These are phyloP conservation scores for Candida sojae DNA, from an alignment of 1,139 yeast genomes.

Conservation along the genomic window DNA sequence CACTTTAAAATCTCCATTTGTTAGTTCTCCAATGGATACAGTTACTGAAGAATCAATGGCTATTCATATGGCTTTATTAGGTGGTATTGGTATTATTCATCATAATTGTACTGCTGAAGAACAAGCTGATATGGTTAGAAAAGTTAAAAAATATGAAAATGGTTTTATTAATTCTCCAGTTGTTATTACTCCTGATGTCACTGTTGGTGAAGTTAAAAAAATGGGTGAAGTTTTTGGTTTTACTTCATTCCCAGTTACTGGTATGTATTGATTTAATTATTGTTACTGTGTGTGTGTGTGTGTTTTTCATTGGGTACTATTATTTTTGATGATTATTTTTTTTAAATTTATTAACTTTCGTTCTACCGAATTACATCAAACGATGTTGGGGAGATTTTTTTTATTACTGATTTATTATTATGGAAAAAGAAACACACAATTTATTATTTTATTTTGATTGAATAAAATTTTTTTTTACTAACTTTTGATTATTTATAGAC, in stretches of 20 bases:
- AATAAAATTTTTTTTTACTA: conserved; percentile 19
- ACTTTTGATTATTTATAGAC: conserved; percentile 48
- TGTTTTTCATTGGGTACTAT: conserved; percentile 8
- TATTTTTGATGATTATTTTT: conserved; percentile 58
- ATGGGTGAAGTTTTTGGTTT: conserved; percentile 80
- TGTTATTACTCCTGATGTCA: conserved; percentile 71
- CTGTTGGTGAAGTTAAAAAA: conserved; percentile 79
- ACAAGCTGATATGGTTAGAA: conserved; percentile 97
- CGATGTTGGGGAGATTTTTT: conserved; percentile 86
- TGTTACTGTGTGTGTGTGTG: conserved; percentile 13
- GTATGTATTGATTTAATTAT: conserved; percentile 57
- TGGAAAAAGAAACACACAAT: neutral
- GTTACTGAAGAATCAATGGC: conserved; percentile 98
- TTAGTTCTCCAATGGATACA: conserved; percentile 99
- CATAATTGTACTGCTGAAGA: conserved; percentile 96
- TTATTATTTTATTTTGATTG: neutral
- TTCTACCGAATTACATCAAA: conserved; percentile 97
- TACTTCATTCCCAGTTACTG: conserved; percentile 98
- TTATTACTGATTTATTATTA: conserved; percentile 3
- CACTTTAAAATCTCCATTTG: conserved; percentile 89
- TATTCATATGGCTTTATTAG: conserved; percentile 95
- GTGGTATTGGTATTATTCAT: conserved; percentile 98
- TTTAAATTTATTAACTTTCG: conserved; percentile 83
- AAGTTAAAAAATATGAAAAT: conserved; percentile 95
- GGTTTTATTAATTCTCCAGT: conserved; percentile 97